Conservation (phyloP, 768 basidiomycete genomes). For the Boletellus emodensis region DNA sequence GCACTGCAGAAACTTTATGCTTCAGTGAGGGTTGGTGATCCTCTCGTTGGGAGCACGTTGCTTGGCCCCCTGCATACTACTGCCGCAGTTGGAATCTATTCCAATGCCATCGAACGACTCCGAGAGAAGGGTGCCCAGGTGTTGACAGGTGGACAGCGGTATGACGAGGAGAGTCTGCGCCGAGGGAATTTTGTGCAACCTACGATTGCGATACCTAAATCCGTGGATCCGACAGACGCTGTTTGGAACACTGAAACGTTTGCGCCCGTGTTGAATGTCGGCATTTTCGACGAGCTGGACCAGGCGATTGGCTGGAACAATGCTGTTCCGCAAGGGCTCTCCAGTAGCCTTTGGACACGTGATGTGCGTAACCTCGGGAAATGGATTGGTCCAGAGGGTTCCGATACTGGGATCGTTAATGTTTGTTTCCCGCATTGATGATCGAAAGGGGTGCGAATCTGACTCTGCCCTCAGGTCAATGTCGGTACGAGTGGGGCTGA, state of each 20-base stretch:
- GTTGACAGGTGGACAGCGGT: slow-evolving; percentile 64
- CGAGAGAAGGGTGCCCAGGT: slow-evolving; percentile 69
- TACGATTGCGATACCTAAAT: slow-evolving; percentile 70
- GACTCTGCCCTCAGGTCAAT: slow-evolving; percentile 46
- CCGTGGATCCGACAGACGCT: slow-evolving; percentile 45
- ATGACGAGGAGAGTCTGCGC: slow-evolving; percentile 45
- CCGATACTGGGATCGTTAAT: slow-evolving; percentile 91
- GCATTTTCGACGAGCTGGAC: slow-evolving; percentile 81
- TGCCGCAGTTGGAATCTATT: slow-evolving; percentile 66
- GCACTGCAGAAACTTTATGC: slow-evolving; percentile 72
- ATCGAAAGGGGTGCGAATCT: background rate
- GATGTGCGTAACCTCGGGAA: slow-evolving; percentile 80
- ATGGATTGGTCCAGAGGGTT: slow-evolving; percentile 89
- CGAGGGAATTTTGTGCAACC: slow-evolving; percentile 89
- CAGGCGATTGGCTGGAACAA: slow-evolving; percentile 91
- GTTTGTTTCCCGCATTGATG: slow-evolving; percentile 40
- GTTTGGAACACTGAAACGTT: slow-evolving; percentile 83
- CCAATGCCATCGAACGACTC: slow-evolving; percentile 56
- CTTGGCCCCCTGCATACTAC: slow-evolving; percentile 83
- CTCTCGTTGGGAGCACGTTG: slow-evolving; percentile 66
- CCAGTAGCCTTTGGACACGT: slow-evolving; percentile 87
- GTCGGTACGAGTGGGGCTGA: slow-evolving; percentile 67
- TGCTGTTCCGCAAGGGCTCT: slow-evolving; percentile 84
- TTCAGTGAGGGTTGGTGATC: slow-evolving; percentile 77
- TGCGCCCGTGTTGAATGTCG: slow-evolving; percentile 85